Conservation (phyloP, 495 filamentous ascomycete species). For the Neurospora pannonica region DNA sequence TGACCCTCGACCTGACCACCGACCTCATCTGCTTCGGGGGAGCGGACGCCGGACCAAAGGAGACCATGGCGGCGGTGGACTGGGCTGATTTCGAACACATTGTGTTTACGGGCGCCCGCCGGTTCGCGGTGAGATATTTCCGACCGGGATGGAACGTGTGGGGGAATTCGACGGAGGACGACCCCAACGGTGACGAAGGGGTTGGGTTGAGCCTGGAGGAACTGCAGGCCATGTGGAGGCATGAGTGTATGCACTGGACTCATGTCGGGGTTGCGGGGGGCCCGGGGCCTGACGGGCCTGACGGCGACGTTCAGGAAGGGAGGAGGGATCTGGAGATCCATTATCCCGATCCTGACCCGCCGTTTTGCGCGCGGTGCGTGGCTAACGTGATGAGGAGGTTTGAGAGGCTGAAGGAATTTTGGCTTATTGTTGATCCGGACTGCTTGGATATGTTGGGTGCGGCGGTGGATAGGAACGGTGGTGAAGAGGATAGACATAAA, state of each 20-base stretch:
- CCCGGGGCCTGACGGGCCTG: background rate
- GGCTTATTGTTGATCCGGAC: slow-evolving; percentile 8
- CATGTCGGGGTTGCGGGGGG: background rate
- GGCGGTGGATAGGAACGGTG: background rate
- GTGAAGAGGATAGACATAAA: background rate
- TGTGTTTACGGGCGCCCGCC: slow-evolving; percentile 7
- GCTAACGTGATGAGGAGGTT: slow-evolving; percentile 9
- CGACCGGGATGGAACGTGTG: slow-evolving; percentile 4
- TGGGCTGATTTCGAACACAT: slow-evolving; percentile 12
- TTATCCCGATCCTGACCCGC: background rate
- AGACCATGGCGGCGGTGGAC: slow-evolving; percentile 2
- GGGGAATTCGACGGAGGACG: background rate
- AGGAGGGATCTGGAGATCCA: background rate
- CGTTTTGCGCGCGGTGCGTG: slow-evolving; percentile 11
- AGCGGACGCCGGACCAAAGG: background rate
- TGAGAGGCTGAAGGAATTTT: slow-evolving; percentile 10
- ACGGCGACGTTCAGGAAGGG: background rate
- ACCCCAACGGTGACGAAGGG: background rate
- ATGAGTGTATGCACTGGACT: background rate
- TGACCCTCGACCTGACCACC: slow-evolving; percentile 8
- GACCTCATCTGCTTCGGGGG: slow-evolving; percentile 14
- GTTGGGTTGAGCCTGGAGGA: background rate
- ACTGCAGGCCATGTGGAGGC: background rate
- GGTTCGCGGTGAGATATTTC: slow-evolving; percentile 13
- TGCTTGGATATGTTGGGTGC: too few species aligned